Evolutionary conservation across 129 eudicot genomes (phyloP), one percentile per base, ranked within the genome.

Genomic region (Heracleum sosnowskyi): DNA sequence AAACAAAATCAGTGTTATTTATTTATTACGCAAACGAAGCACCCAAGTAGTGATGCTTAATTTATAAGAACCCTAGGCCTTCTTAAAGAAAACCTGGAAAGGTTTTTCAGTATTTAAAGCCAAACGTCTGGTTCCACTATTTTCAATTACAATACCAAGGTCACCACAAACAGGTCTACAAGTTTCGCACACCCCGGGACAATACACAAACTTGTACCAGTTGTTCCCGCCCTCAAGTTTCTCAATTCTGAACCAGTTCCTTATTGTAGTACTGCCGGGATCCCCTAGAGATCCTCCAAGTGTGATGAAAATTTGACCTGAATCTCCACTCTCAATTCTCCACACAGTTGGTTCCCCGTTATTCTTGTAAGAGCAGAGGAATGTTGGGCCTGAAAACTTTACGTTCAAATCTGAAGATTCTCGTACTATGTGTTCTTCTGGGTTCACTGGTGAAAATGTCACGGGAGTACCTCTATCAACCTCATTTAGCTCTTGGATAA

Each of bases 161-260:
- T 87, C 86, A 42, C 69, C 75, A 36, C 90, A 87, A 31, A 82
- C 45, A 39, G 82, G 86, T 47, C 82, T 87, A 73, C 90, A 87
- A 40, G 64, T 81, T 29, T 74, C 79, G 81, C 90, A 84, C 2
- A 84, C 90, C 0, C 71, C 80, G 4, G 90, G 90, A 47, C 90
- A 87, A 18, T 63, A 84, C 17, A 79, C 73, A 15, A 87, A 68
- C 77, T 87, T 87, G 44, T 87, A 87, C 49, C 85, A 81, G 11
- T 62, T 72, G 3, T 77, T 77, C 11, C 62, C 28, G 22, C 62
- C 15, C 11, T 10, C 7, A 2, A 31, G 69, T 84, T 82, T 84
- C 74, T 82, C 88, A 1, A 87, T 80, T 26, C 77, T 84, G 36
- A 84, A 87, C 90, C 86, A 87, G 31, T 84, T 87, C 40, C 64